phyloP scores from a whole-genome alignment of 2,329 filamentous ascomycete genomes.

The Fusarium nodosum region DNA sequence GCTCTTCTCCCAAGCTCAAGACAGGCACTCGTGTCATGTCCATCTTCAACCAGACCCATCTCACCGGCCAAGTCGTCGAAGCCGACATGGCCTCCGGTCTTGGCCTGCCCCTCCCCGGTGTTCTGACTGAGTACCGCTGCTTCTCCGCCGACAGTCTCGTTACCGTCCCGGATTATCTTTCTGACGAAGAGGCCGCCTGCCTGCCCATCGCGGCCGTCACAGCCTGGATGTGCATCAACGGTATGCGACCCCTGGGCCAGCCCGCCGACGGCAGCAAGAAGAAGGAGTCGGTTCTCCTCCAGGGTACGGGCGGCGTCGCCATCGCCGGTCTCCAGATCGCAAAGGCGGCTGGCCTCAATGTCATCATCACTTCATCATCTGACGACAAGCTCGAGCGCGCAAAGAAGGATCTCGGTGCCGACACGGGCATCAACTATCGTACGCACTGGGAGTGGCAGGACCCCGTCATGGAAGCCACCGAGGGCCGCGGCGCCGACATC shows the following conservation, averaged over 20 bases:
- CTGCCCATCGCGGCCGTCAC: slow-evolving; percentile 73
- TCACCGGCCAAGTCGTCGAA: slow-evolving; percentile 70
- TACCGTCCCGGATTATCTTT: slow-evolving; percentile 67
- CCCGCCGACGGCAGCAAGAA: slow-evolving; percentile 50
- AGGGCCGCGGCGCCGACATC: slow-evolving; percentile 63
- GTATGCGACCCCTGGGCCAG: slow-evolving; percentile 67
- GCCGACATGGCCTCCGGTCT: slow-evolving; percentile 69
- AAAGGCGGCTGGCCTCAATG: slow-evolving; percentile 64
- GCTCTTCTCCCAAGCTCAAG: slow-evolving; percentile 60
- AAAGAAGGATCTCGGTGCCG: slow-evolving; percentile 62
- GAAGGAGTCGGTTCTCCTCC: slow-evolving; percentile 60
- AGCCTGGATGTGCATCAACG: slow-evolving; percentile 75
- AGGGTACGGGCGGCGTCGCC: slow-evolving; percentile 68
- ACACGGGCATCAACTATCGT: slow-evolving; percentile 67
- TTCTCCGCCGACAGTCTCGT: slow-evolving; percentile 71
- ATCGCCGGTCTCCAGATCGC: slow-evolving; percentile 67
- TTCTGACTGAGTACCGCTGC: slow-evolving; percentile 70
- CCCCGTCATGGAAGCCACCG: slow-evolving; percentile 61
- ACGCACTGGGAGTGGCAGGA: slow-evolving; percentile 66
- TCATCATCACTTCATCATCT: slow-evolving; percentile 68
- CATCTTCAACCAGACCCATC: slow-evolving; percentile 71
- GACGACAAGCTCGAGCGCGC: slow-evolving; percentile 65
- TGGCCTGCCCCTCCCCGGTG: slow-evolving; percentile 71
- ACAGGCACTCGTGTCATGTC: slow-evolving; percentile 75
- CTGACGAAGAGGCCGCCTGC: slow-evolving; percentile 70